Percentiles rank a stretch among this genome's conserved stretches.
Conservation (phyloP, 495 filamentous ascomycete species). For the Pyrenula aspistea region DNA sequence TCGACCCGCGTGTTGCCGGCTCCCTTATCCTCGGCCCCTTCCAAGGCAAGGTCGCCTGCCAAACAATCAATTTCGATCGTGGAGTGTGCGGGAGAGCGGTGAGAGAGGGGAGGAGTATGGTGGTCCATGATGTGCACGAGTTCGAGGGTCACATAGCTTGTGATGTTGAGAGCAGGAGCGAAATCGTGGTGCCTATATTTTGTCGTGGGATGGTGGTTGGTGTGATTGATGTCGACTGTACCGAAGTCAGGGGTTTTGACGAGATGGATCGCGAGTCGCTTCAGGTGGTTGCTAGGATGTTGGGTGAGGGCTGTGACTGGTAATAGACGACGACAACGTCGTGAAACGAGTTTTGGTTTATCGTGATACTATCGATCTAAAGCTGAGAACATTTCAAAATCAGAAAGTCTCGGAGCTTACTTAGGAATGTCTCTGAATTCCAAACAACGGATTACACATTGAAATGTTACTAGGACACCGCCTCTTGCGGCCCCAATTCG, state of each 20-base stretch:
- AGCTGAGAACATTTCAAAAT: no score
- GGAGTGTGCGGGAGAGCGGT: constrained; percentile 83
- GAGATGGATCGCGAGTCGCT: constrained; percentile 56
- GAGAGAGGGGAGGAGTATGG: constrained; percentile 43
- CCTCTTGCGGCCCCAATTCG: no score
- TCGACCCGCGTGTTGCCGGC: constrained; percentile 44
- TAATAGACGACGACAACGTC: no score
- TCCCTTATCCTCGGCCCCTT: constrained; percentile 75
- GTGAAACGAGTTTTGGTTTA: no score
- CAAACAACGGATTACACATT: no score
- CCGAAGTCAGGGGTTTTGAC: constrained; percentile 59
- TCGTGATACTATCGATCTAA: no score
- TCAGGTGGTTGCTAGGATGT: constrained; percentile 54
- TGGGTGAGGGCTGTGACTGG: constrained; percentile 66
- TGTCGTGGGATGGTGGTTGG: constrained; percentile 54
- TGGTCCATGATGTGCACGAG: constrained; percentile 61
- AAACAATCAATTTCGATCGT: constrained; percentile 64
- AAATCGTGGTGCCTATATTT: constrained; percentile 82
- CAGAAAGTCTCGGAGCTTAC: no score
- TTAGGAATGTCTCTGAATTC: no score
- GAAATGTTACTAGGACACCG: no score
- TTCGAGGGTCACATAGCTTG: constrained; percentile 92
- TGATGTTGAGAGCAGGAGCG: constrained; percentile 68
- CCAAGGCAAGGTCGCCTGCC: constrained; percentile 79
- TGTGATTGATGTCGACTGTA: constrained; percentile 84